phyloP scores from a whole-genome alignment of 73 alveolate species.

The Paramecium sexaurelia region DNA sequence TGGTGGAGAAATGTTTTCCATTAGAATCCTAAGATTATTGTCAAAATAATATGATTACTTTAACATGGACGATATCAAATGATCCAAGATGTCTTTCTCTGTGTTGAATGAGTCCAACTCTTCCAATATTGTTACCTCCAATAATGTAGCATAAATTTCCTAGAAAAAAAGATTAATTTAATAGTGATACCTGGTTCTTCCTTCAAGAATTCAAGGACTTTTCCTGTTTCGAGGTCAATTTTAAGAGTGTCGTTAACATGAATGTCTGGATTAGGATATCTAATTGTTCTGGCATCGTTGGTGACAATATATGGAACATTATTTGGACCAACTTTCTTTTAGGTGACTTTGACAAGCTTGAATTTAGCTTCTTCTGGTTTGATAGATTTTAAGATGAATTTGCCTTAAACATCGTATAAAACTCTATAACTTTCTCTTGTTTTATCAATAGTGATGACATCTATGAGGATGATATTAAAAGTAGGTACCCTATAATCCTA shows the following conservation, averaged over 20 bases:
- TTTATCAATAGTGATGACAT: constrained; percentile 86
- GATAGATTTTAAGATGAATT: constrained; percentile 82
- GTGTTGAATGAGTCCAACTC: constrained; percentile 94
- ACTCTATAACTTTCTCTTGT: constrained; percentile 96
- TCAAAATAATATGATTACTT: not conserved
- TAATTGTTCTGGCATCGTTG: constrained; percentile 98
- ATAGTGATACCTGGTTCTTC: constrained; percentile 75
- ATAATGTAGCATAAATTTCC: constrained; percentile 83
- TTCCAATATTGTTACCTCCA: constrained; percentile 94
- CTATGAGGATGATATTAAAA: constrained; percentile 65
- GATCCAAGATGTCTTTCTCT: constrained; percentile 96
- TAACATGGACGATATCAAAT: constrained; percentile 93
- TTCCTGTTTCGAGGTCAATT: constrained; percentile 76
- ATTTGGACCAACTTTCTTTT: constrained; percentile 93
- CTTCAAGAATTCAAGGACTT: constrained; percentile 88
- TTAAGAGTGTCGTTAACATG: constrained; percentile 89
- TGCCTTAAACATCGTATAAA: constrained; percentile 96
- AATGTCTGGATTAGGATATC: constrained; percentile 98
- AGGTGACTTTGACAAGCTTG: constrained; percentile 97
- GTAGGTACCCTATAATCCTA: constrained; percentile 82
- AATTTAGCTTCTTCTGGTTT: constrained; percentile 71
- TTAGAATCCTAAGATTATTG: constrained; percentile 79
- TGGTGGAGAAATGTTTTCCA: constrained; percentile 96
- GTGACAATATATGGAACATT: constrained; percentile 97
- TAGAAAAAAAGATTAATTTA: not conserved